Conservation (phyloP, 2,329 filamentous ascomycete genomes). For the Trichoderma guizhouense region DNA sequence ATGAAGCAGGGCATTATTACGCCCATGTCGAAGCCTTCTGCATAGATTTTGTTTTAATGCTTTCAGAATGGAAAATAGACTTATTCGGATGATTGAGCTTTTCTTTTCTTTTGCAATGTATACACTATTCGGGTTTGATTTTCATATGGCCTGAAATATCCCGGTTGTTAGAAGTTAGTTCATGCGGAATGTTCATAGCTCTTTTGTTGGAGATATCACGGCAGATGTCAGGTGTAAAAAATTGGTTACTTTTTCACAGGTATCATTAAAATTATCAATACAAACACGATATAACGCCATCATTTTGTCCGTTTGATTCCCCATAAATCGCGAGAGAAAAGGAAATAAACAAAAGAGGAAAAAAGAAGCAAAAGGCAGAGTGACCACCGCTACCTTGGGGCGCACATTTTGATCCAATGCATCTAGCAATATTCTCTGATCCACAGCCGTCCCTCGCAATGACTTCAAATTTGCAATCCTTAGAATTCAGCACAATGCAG, state of each 20-base stretch:
- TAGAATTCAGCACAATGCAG: neutral
- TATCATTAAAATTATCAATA: neutral
- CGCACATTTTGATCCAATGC: neutral
- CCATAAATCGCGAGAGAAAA: neutral
- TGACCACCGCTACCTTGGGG: neutral
- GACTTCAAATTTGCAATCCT: neutral
- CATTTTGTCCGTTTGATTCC: neutral
- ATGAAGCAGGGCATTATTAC: constrained; percentile 88
- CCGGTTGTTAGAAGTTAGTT: neutral
- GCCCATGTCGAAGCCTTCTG: constrained; percentile 75
- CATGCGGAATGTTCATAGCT: neutral
- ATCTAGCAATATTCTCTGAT: neutral
- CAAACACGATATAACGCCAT: neutral
- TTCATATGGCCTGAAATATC: neutral
- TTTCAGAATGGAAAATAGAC: neutral
- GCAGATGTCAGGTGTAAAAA: neutral
- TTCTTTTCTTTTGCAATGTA: neutral
- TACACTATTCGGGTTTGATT: neutral
- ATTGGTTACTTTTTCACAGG: neutral
- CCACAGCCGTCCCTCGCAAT: neutral
- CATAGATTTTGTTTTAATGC: constrained; percentile 24
- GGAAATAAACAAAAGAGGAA: neutral
- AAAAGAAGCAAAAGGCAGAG: neutral
- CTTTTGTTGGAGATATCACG: neutral
- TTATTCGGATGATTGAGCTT: neutral